A percentile compares a stretch with the other conserved stretches of the same genome.
Conservation (phyloP, 768 basidiomycete species). For the Hydnomerulius pinastri region DNA sequence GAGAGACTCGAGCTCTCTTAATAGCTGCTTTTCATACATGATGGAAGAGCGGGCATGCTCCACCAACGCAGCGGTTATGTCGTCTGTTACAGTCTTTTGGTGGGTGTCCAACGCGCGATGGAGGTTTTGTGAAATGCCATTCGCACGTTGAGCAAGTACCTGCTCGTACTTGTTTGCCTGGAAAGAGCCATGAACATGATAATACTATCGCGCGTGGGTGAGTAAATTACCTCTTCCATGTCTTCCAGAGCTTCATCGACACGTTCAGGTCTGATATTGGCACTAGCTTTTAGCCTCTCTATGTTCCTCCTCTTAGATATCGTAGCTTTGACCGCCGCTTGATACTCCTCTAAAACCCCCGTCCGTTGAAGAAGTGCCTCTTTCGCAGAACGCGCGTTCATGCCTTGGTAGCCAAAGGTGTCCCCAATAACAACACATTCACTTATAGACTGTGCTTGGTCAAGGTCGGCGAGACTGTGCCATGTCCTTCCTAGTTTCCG, state of each 20-base stretch:
- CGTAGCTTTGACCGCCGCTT: conserved; percentile 87
- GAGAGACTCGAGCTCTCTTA: conserved; percentile 87
- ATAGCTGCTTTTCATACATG: conserved; percentile 86
- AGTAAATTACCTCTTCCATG: conserved; percentile 74
- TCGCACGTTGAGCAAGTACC: conserved; percentile 78
- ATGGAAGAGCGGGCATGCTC: conserved; percentile 92
- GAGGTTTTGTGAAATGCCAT: conserved; percentile 92
- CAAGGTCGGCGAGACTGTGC: conserved; percentile 86
- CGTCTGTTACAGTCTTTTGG: conserved; percentile 85
- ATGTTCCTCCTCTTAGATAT: conserved; percentile 93
- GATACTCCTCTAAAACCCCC: conserved; percentile 90
- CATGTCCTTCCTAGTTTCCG: conserved; percentile 84
- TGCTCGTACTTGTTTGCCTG: conserved; percentile 93
- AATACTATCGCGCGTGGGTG: background rate
- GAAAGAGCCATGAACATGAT: conserved; percentile 11
- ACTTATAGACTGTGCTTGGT: conserved; percentile 88
- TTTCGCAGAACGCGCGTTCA: conserved; percentile 96
- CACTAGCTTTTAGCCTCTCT: conserved; percentile 83
- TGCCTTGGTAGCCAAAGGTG: conserved; percentile 91
- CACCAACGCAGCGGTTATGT: conserved; percentile 85
- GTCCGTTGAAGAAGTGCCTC: conserved; percentile 91
- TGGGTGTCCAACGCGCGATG: conserved; percentile 85
- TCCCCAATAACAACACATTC: conserved; percentile 98
- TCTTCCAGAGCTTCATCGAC: conserved; percentile 93
- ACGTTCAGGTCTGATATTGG: conserved; percentile 80